Base-by-base conservation (phyloP, 148 eudicot species). In the Nepenthes mirabilis region DNA sequence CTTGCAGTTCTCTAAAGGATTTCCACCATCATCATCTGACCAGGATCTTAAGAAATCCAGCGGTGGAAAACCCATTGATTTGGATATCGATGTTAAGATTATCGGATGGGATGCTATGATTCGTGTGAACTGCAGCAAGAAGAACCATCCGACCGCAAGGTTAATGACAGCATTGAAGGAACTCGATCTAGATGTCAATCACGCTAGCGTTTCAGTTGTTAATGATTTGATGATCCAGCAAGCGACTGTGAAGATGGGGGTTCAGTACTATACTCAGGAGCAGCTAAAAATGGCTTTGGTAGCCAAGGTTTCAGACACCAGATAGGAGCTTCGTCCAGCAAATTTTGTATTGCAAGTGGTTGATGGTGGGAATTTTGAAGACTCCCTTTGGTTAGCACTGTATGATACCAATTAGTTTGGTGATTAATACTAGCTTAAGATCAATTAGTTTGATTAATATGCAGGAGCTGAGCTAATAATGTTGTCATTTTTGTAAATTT, bases 201-300 rank as follows among this genome's bases (percentile, higher is more conserved):
- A 93, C 14, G 96, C 99, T 0, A 86, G 91, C 59, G 89, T 89
- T 0, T 84, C 96, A 0, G 91, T 88, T 8, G 89, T 93, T 34
- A 86, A 89, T 8, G 99, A 93, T 4, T 71, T 89, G 76, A 89
- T 93, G 96, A 84, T 93, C 48, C 99, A 88, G 60, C 99, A 93
- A 65, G 83, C 96, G 0, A 81, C 87, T 0, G 91, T 89, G 33
- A 89, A 75, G 69, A 86, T 93, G 96, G 82, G 74, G 11, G 75
- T 63, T 11, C 59, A 82, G 43, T 73, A 79, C 45, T 93, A 77
- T 64, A 82, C 81, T 9, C 87, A 84, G 60, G 99, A 93, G 2
- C 89, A 84, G 69, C 87, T 93, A 0, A 64, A 84, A 63, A 54
- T 60, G 72, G 75, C 77, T 14, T 75, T 93, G 12, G 71, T 72